Evolutionary conservation across 805 yeast species (phyloP).

Genomic region (Candida ponderosae): DNA sequence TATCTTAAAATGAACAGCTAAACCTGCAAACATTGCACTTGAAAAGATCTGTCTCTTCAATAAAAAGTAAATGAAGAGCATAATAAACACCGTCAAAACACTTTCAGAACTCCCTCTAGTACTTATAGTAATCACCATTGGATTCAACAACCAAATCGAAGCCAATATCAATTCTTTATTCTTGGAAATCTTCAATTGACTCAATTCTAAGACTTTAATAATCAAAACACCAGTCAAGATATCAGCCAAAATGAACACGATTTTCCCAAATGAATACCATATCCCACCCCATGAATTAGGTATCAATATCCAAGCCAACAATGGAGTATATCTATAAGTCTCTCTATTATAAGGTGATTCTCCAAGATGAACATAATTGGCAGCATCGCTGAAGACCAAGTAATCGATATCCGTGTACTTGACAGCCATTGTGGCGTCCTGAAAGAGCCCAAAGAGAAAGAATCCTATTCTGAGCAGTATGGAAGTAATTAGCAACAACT

Average conservation of each 20-base stretch:
- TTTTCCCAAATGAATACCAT: conserved; percentile 70
- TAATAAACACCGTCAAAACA: conserved; percentile 68
- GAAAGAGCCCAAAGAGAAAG: conserved; percentile 75
- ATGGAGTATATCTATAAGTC: conserved; percentile 90
- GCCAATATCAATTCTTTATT: conserved; percentile 34
- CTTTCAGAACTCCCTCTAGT: conserved; percentile 95
- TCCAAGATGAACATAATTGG: conserved; percentile 49
- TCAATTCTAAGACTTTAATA: conserved; percentile 28
- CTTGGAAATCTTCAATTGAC: conserved; percentile 16
- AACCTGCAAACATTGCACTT: conserved; percentile 28
- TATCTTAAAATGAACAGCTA: conserved; percentile 80
- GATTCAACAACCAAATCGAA: conserved; percentile 82
- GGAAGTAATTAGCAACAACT: conserved; percentile 12
- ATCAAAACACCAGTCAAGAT: conserved; percentile 68
- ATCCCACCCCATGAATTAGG: conserved; percentile 45
- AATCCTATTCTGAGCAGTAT: conserved; percentile 47
- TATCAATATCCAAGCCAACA: conserved; percentile 72
- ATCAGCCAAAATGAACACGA: conserved; percentile 71
- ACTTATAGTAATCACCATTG: conserved; percentile 89
- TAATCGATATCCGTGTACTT: conserved; percentile 94
- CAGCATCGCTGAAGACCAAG: conserved; percentile 89
- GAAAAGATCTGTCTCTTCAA: conserved; percentile 23
- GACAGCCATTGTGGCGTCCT: conserved; percentile 71
- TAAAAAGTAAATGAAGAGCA: conserved; percentile 47
- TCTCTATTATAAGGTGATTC: conserved; percentile 74